Evolutionary conservation across 2,329 filamentous ascomycete species (phyloP), one percentile per base, ranked within the genome.

Genomic region (Paradendryphiella salina): DNA sequence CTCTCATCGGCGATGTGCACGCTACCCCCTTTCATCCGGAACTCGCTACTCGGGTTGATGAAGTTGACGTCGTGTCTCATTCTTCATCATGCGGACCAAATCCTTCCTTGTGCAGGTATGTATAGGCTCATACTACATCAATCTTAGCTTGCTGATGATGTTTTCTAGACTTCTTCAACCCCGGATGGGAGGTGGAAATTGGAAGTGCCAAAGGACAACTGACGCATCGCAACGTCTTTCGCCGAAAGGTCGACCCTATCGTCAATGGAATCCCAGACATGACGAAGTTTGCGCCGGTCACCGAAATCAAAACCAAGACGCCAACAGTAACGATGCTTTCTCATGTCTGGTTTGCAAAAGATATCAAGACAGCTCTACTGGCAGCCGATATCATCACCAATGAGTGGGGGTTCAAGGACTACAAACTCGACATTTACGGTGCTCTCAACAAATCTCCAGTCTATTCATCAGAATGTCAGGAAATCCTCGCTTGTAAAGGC

Each of bases 281-380:
- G 81, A 81, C 82, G 39, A 81, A 81, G 51, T 86, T 86, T 64
- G 71, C 80, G 28, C 83, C 84, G 0, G 80, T 85, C 15, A 79
- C 82, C 38, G 78, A 82, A 46, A 82, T 85, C 59, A 80, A 80
- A 43, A 80, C 83, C 0, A 76, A 80, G 50, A 77, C 76, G 17
- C 84, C 84, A 2, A 86, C 84, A 0, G 83, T 85, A 2, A 83
- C 83, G 20, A 86, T 86, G 84, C 67, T 86, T 41, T 86, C 83
- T 17, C 83, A 86, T 55, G 77, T 83, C 3, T 80, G 81, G 68
- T 80, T 79, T 52, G 72, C 72, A 55, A 86, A 86, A 65, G 84
- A 86, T 54, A 84, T 86, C 69, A 85, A 85, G 67, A 85, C 79
- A 2, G 83, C 84, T 3, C 77, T 86, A 18, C 73, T 85, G 4